Evolutionary conservation across 495 filamentous ascomycete genomes (phyloP), one percentile per base, ranked within the genome.

Genomic region (Aspergillus taichungensis): DNA sequence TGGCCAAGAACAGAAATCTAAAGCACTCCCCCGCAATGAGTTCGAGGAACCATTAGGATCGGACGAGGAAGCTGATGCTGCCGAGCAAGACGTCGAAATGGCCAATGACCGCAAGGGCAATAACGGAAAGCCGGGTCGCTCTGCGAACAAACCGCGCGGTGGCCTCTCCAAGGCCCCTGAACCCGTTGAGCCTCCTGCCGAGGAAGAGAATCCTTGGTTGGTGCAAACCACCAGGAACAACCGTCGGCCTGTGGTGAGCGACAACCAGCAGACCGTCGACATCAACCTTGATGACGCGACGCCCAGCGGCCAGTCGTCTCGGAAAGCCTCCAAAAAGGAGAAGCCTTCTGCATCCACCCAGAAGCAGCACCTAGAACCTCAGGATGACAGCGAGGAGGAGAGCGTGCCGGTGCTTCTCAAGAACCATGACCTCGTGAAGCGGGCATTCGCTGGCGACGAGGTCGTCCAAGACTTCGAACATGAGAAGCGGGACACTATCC

Each of bases 381-480:
- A 71, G 12, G 66, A 69, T 13, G 58, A 65, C 30, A 69, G 63
- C 39, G 78, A 79, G 29, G 83, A 84, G 30, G 70, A 68, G 13
- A 78, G 73, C 13, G 66, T 76, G 30, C 80, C 83, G 1, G 74
- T 85, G 37, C 74, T 82, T 27, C 75, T 86, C 35, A 82, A 79
- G 47, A 88, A 94, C 54, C 79, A 88, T 47, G 83, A 88, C 34
- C 77, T 95, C 36, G 80, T 94, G 46, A 83, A 84, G 59, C 72
- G 77, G 51, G 92, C 88, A 7, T 96, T 97, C 61, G 92, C 88
- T 1, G 88, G 87, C 5, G 83, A 92, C 52, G 86, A 95, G 57
- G 88, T 94, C n/a, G 79, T 84, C 1, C 76, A 76, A 30, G 82
- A 87, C 39, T 96, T 98, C 60, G 75, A 78, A 46, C 71, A 75